A percentile compares a stretch with the other conserved stretches of the same genome.
Evolutionary conservation across 257 asterid species (phyloP).

Genomic region (Primulina tabacum): DNA sequence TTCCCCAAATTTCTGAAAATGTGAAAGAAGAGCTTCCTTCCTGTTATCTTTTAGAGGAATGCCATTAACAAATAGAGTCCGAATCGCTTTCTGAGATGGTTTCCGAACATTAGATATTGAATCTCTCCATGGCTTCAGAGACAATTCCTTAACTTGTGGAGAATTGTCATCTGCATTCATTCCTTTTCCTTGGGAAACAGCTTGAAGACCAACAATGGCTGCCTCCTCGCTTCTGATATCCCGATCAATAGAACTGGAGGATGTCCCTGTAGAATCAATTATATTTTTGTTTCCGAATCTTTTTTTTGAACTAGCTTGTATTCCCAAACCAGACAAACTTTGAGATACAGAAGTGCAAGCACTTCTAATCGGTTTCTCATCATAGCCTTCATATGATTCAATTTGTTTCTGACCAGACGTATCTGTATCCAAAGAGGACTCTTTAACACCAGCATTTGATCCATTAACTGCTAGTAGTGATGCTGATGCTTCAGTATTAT

Average conservation of each 20-base stretch:
- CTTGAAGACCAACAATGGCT: slow-evolving; percentile 29
- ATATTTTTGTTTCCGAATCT: slow-evolving; percentile 48
- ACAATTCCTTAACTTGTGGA: slow-evolving; percentile 39
- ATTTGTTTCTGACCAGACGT: slow-evolving; percentile 38
- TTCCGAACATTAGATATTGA: slow-evolving; percentile 49
- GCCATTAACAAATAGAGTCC: slow-evolving; percentile 74
- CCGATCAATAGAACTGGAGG: slow-evolving; percentile 41
- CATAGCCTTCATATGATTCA: slow-evolving; percentile 46
- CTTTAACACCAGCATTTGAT: slow-evolving; percentile 48
- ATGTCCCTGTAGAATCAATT: slow-evolving; percentile 38
- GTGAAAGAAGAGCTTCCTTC: slow-evolving; percentile 82
- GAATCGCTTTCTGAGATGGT: slow-evolving; percentile 71
- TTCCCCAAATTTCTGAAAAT: slow-evolving; percentile 90
- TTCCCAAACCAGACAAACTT: slow-evolving; percentile 76
- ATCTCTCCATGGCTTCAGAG: slow-evolving; percentile 47
- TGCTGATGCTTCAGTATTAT: slow-evolving; percentile 55
- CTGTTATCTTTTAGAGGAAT: slow-evolving; percentile 84
- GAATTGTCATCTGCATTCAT: slow-evolving; percentile 41
- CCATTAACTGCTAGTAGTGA: slow-evolving; percentile 45
- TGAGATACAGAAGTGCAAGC: slow-evolving; percentile 48
- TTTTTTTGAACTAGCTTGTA: slow-evolving; percentile 49
- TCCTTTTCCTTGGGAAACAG: slow-evolving; percentile 39
- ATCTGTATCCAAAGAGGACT: slow-evolving; percentile 40
- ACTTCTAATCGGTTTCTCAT: slow-evolving; percentile 40
- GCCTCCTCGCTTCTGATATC: slow-evolving; percentile 41